These are phyloP conservation scores for Zymoseptoria brevis DNA, from an alignment of 2,329 filamentous ascomycete species.

Conservation along the genomic window DNA sequence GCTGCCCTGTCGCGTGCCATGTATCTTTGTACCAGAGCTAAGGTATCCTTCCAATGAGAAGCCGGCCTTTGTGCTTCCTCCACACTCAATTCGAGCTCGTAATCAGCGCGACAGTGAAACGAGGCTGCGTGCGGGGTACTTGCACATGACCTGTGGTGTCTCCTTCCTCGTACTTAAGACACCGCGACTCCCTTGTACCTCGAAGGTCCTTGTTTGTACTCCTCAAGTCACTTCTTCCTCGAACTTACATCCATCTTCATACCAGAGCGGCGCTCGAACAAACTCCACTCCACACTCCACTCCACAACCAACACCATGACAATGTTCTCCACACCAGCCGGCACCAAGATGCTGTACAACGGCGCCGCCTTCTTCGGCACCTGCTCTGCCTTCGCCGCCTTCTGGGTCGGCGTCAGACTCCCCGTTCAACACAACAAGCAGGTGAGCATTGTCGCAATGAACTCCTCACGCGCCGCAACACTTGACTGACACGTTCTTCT, in stretches of 20 bases:
- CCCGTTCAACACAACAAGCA: conserved; percentile 25
- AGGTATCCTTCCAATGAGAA: neutral
- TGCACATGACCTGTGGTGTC: conserved; percentile 1
- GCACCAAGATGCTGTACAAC: conserved; percentile 21
- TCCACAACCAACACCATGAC: conserved; percentile 10
- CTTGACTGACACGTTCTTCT: neutral
- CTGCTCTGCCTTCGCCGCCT: conserved; percentile 24
- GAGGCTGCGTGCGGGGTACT: neutral
- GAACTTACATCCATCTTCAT: neutral
- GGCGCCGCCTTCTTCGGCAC: conserved; percentile 26
- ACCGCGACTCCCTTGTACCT: neutral
- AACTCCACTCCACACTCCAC: neutral
- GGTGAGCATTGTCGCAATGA: neutral
- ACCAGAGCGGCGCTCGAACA: neutral
- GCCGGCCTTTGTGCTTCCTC: neutral
- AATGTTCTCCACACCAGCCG: conserved; percentile 18
- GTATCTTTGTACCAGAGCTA: neutral
- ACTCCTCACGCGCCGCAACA: neutral
- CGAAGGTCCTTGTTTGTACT: neutral
- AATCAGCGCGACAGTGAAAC: neutral
- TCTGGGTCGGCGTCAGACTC: conserved; percentile 24
- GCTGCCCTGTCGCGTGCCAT: neutral
- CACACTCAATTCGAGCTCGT: neutral
- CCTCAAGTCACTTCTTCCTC: neutral
- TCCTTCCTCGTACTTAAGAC: neutral